Percentiles rank a stretch among this genome's conserved stretches.
Evolutionary conservation across 805 yeast genomes (phyloP).

Genomic region (Torulaspora quercuum): DNA sequence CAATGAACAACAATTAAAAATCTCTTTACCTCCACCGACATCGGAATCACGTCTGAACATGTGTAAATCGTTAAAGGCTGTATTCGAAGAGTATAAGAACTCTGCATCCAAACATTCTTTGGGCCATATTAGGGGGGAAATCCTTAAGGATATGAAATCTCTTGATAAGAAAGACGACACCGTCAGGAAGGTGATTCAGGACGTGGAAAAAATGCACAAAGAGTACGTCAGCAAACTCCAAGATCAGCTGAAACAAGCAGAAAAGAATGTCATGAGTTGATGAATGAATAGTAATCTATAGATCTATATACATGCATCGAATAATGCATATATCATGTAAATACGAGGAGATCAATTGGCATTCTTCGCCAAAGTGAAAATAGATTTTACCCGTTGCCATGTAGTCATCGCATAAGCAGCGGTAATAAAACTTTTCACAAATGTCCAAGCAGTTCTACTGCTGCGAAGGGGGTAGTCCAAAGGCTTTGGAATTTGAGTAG

Average conservation of each 20-base stretch:
- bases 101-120: constrained; percentile 49
- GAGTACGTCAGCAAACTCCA: constrained; percentile 55
- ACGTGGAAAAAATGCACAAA: constrained; percentile 69
- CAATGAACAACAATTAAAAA: constrained; percentile 68
- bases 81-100: constrained; percentile 59
- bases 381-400: constrained; percentile 63
- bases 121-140: constrained; percentile 54
- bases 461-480: constrained; percentile 88
- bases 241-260: constrained; percentile 54
- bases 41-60: constrained; percentile 57
- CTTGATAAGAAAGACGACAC: constrained; percentile 51
- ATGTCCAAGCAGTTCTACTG: constrained; percentile 81
- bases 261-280: constrained; percentile 40
- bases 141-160: constrained; percentile 52
- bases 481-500: constrained; percentile 81
- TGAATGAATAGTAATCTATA: constrained; percentile 3
- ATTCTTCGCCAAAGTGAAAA: constrained; percentile 52
- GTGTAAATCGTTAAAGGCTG: constrained; percentile 60
- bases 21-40: constrained; percentile 72
- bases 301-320: constrained; percentile 5
- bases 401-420: constrained; percentile 77
- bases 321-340: constrained; percentile 3
- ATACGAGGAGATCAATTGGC: constrained; percentile 13
- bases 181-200: constrained; percentile 51
- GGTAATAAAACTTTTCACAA: constrained; percentile 74